Conservation (phyloP, 2,329 filamentous ascomycete genomes). For the Trichophyton simii region DNA sequence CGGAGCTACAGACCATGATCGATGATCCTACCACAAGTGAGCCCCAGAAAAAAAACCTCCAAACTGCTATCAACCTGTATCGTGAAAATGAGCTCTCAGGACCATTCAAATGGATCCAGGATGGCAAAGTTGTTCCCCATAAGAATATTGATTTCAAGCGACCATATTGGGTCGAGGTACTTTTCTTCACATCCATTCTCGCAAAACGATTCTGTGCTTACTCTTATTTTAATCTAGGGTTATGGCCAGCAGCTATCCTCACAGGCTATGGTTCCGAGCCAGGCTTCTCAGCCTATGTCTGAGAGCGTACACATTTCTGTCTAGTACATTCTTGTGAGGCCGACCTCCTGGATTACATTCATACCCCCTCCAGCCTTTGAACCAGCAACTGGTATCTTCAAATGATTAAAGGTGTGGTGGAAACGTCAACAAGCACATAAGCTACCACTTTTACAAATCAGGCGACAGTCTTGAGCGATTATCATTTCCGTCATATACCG, state of each 20-base stretch:
- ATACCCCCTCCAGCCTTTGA: not conserved
- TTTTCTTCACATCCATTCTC: too few relatives aligned
- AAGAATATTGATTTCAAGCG: conserved; percentile 8
- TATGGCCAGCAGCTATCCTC: too few relatives aligned
- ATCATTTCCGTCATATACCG: too few relatives aligned
- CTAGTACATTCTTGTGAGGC: not conserved
- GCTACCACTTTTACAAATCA: too few relatives aligned
- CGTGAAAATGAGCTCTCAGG: conserved; percentile 10
- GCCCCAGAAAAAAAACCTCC: conserved; percentile 10
- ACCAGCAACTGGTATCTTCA: conserved; percentile 3
- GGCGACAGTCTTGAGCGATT: too few relatives aligned
- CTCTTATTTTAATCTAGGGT: too few relatives aligned
- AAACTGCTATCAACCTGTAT: conserved; percentile 10
- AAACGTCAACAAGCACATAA: too few relatives aligned
- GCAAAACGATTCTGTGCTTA: too few relatives aligned
- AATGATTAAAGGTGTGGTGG: too few relatives aligned
- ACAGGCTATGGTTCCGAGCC: too few relatives aligned
- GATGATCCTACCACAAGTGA: conserved; percentile 8
- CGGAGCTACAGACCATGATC: conserved; percentile 11
- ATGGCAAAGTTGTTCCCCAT: conserved; percentile 9
- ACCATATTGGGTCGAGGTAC: conserved; percentile 8
- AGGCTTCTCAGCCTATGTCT: not conserved
- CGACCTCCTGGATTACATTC: not conserved
- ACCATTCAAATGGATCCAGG: conserved; percentile 6
- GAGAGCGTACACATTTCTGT: not conserved